phyloP scores from a whole-genome alignment of 352 stramenopile species.

The Globisporangium barbulae region DNA sequence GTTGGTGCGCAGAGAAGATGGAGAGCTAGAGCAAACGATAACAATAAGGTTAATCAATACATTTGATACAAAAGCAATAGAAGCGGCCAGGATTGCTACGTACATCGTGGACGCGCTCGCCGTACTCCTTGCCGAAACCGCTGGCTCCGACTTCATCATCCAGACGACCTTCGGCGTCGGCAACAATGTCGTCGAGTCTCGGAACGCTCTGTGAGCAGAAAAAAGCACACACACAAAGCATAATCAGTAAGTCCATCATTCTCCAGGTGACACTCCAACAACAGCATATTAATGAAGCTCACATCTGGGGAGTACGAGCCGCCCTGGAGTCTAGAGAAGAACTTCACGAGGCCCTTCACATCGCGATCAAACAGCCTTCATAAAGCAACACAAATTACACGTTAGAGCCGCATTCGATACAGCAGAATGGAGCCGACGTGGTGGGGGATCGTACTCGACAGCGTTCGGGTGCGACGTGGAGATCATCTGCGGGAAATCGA shows the following conservation, averaged over 20 bases:
- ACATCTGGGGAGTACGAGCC: constrained; percentile 84
- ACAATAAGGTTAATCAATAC: constrained; percentile 2
- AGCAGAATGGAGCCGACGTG: background rate
- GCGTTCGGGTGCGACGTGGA: constrained; percentile 98
- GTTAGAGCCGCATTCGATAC: background rate
- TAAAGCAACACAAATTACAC: background rate
- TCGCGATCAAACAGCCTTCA: constrained; percentile 92
- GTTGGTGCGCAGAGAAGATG: constrained; percentile 78
- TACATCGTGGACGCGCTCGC: constrained; percentile 66
- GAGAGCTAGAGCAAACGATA: constrained; percentile 30
- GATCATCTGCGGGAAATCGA: constrained; percentile 99
- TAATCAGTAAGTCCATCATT: constrained; percentile 5
- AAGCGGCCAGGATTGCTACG: constrained; percentile 7
- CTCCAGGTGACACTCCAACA: constrained; percentile 17
- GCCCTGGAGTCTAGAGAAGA: constrained; percentile 89
- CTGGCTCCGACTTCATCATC: constrained; percentile 77
- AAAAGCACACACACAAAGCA: constrained; percentile 9
- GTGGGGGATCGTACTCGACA: constrained; percentile 76
- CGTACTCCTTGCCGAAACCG: constrained; percentile 76
- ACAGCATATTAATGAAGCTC: constrained; percentile 35
- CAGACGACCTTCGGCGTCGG: constrained; percentile 52
- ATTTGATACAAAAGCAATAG: constrained; percentile 5
- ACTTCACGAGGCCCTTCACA: constrained; percentile 95
- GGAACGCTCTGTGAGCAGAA: constrained; percentile 35
- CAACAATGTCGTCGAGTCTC: constrained; percentile 65